These are phyloP conservation scores for Scutellaria galericulata DNA, from an alignment of 257 asterid genomes.

Conservation along the genomic window DNA sequence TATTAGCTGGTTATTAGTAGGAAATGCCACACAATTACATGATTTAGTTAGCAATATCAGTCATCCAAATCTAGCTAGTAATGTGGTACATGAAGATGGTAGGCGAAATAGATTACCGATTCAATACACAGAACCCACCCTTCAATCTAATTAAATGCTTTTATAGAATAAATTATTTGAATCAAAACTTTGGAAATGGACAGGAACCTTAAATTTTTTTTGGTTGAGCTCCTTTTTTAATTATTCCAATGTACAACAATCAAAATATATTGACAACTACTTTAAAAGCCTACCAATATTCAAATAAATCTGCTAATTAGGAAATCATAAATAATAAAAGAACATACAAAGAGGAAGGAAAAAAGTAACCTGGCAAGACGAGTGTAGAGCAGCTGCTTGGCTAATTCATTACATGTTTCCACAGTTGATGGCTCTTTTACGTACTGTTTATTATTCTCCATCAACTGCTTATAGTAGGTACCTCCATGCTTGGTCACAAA, in stretches of 20 bases:
- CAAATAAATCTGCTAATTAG: neutral
- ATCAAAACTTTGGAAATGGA: neutral
- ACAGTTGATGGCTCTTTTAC: constrained; percentile 67
- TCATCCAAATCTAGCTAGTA: neutral
- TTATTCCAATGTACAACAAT: neutral
- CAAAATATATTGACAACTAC: neutral
- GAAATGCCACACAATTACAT: constrained; percentile 11
- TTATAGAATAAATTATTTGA: neutral
- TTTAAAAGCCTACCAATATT: neutral
- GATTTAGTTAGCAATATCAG: neutral
- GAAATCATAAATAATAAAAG: neutral
- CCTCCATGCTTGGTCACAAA: constrained; percentile 58
- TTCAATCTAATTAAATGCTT: constrained; percentile 3
- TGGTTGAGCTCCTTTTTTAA: neutral
- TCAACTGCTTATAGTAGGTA: constrained; percentile 60
- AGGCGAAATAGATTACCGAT: neutral
- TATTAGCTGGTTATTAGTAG: neutral
- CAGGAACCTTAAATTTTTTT: neutral
- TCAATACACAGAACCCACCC: constrained; percentile 1
- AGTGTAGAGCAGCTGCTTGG: constrained; percentile 68
- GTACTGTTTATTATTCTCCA: constrained; percentile 72
- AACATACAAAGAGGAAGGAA: neutral
- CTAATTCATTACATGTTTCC: constrained; percentile 60
- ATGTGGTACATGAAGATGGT: neutral
- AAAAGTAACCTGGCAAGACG: constrained; percentile 68